A percentile compares a stretch with the other conserved stretches of the same genome.
These are phyloP conservation scores for Fusarium sp. DNA, from an alignment of 2,329 filamentous ascomycete species.

Conservation along the genomic window DNA sequence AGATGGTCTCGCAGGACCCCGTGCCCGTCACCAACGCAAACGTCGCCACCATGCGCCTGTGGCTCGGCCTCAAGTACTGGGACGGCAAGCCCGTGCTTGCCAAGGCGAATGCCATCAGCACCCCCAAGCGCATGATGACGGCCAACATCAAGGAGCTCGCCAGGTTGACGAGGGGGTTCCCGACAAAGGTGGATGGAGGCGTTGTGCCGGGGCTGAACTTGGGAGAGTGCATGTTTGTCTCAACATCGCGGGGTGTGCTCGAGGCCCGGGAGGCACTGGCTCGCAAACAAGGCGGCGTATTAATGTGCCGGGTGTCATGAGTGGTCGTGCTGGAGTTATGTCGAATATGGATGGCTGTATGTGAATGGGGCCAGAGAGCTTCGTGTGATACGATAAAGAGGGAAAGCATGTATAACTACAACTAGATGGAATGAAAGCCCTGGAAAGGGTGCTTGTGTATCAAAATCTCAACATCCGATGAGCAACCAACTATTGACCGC, in stretches of 20 bases:
- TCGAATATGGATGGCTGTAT: not conserved
- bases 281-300: slow-evolving; percentile 82
- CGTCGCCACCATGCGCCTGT: slow-evolving; percentile 79
- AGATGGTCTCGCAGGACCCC: slow-evolving; percentile 60
- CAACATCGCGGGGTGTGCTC: slow-evolving; percentile 81
- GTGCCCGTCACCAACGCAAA: slow-evolving; percentile 76
- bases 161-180: slow-evolving; percentile 75
- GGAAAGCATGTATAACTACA: slow-evolving; percentile 40
- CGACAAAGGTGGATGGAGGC: slow-evolving; percentile 67
- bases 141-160: slow-evolving; percentile 72
- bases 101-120: slow-evolving; percentile 75
- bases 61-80: slow-evolving; percentile 93
- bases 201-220: slow-evolving; percentile 80
- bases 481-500: slow-evolving; percentile 20
- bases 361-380: slow-evolving; percentile 23
- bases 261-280: slow-evolving; percentile 87
- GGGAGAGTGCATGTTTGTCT: slow-evolving; percentile 86
- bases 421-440: slow-evolving; percentile 38
- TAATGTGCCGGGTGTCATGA: slow-evolving; percentile 77
- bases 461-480: slow-evolving; percentile 34
- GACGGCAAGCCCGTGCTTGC: slow-evolving; percentile 82
- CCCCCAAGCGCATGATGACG: slow-evolving; percentile 78
- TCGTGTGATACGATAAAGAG: slow-evolving; percentile 36
- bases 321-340: not conserved
- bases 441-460: slow-evolving; percentile 37